Conservation (phyloP, 2,329 filamentous ascomycete species). For the Venturia aucupariae region DNA sequence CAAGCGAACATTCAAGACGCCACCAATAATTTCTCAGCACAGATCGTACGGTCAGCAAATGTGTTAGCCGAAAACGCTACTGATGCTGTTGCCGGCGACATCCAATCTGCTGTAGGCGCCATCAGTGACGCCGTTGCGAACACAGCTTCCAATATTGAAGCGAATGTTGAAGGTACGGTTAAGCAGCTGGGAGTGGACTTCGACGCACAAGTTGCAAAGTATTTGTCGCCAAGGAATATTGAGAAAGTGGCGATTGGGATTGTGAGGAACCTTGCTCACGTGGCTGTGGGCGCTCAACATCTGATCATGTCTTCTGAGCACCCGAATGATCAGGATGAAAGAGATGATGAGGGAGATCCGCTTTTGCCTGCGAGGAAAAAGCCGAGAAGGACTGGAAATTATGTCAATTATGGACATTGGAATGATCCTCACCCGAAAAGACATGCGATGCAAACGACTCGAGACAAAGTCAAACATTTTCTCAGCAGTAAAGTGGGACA, state of each 20-base stretch:
- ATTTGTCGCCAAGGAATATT: neutral
- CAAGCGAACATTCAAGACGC: neutral
- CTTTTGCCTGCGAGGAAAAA: neutral
- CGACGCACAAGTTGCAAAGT: neutral
- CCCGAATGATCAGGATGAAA: neutral
- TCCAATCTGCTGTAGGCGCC: neutral
- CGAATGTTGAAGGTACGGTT: neutral
- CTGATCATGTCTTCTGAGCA: neutral
- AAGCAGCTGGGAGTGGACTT: neutral
- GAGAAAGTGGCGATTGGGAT: neutral
- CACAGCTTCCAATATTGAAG: neutral
- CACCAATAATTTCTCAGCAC: neutral
- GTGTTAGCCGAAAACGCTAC: neutral
- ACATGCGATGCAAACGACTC: slow-evolving; percentile 10
- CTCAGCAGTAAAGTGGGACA: slow-evolving; percentile 41
- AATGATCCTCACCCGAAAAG: neutral
- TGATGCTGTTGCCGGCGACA: neutral
- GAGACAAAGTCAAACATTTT: slow-evolving; percentile 25
- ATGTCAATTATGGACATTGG: neutral
- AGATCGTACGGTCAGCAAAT: neutral
- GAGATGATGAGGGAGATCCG: neutral
- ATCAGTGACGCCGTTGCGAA: neutral
- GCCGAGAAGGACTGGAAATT: neutral
- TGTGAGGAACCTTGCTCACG: neutral
- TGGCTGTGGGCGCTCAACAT: neutral